Base-by-base conservation (phyloP, 169 alveolate genomes). In the Perkinsus olseni region DNA sequence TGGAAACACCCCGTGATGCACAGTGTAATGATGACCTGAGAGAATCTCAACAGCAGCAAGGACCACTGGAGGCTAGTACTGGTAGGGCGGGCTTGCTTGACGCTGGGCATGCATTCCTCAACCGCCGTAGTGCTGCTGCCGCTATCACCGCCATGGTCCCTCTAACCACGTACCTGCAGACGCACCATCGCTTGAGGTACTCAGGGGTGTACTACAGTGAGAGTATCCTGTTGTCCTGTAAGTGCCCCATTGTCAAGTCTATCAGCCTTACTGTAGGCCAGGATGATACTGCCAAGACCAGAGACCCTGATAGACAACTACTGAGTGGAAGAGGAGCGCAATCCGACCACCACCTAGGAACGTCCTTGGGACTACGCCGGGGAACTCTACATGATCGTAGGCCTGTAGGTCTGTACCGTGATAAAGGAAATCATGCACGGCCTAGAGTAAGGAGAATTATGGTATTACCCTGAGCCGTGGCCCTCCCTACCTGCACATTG, bases 301-400 rank as follows among this genome's bases (percentile, higher is more conserved):
- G 1, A 3, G 82, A 62, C 0, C 82, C 82, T 62, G 34, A 62
- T 0, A 3, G 82, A 62, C 8, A 0, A 13, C 31, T 62, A 13
- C 82, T 24, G 82, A 21, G 13, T 45, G 17, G 62, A 6, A 45
- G 17, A 10, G 34, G 31, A 0, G 82, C 10, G 28, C 37, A 62
- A 28, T 13, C 31, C 31, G 1, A 40, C 50, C n/a, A n/a, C 50
- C 91, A 28, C 94, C 92, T 17, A 96, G 93, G 74, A 96, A 96
- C 39, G 97, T 94, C 20, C 97, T 34, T 28, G 92, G 91, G 0
- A 96, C 96, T 0, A 95, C 96, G 38, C 97, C 97, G 34, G 96
- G 96, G 92, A 94, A 96, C 74, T 94, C 95, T 21, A 74, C 39
- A 62, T 95, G 96, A 74, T 96, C 97, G 51, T 96, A 96, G 20